These are phyloP conservation scores for Dendrobium nobile DNA, from an alignment of 106 monocot genomes.

Conservation along the genomic window DNA sequence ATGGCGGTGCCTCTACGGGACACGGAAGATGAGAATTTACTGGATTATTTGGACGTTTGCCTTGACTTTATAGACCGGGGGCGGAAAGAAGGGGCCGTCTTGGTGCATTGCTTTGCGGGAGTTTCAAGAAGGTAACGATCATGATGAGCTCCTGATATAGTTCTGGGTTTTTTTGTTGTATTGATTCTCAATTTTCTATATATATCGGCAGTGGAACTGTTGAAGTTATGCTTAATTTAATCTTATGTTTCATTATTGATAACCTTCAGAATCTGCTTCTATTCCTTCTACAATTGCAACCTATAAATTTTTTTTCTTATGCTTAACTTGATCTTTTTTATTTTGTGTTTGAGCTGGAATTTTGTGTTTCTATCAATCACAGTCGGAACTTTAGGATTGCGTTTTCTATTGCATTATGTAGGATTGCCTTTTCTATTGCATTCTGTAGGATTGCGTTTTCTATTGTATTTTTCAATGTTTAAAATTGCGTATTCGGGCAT, in stretches of 20 bases:
- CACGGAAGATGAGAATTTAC: slow-evolving; percentile 75
- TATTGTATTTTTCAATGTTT: no score
- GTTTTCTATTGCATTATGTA: no score
- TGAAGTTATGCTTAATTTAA: not conserved
- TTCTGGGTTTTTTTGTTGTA: not conserved
- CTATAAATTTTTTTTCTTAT: not conserved
- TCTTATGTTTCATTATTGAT: not conserved
- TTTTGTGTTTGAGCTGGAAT: no score
- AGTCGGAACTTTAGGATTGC: no score
- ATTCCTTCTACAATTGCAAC: not conserved
- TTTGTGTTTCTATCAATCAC: no score
- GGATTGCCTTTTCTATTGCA: no score
- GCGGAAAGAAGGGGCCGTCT: slow-evolving; percentile 43
- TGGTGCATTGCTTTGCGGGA: slow-evolving; percentile 82
- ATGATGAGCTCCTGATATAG: not conserved
- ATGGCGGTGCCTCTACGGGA: slow-evolving; percentile 90
- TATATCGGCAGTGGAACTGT: not conserved
- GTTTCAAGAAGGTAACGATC: slow-evolving; percentile 58
- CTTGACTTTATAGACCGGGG: slow-evolving; percentile 77
- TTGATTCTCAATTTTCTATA: not conserved
- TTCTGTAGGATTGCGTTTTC: no score
- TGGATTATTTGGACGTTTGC: slow-evolving; percentile 79
- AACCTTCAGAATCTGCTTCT: not conserved
- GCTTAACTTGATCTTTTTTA: no score
- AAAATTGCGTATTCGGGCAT: no score